Conservation (phyloP, 345 rosid genomes). For the Rhizophora apiculata region DNA sequence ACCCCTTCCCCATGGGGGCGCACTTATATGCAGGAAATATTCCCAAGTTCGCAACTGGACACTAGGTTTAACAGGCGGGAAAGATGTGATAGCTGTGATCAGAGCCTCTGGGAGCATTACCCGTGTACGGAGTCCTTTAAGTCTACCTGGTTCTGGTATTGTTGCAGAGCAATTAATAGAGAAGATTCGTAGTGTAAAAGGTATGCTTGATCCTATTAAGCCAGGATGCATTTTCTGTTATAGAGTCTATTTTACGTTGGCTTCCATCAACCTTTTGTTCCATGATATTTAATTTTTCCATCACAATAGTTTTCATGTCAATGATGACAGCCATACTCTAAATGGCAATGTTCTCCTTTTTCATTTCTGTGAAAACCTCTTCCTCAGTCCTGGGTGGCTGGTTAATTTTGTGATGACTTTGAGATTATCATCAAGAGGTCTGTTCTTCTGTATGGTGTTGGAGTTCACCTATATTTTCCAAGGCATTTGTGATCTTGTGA, state of each 20-base stretch:
- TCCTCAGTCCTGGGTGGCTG: no score
- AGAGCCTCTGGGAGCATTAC: constrained; percentile 93
- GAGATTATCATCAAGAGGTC: no score
- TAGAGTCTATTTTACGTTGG: no score
- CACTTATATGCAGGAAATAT: constrained; percentile 58
- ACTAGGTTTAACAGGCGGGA: constrained; percentile 79
- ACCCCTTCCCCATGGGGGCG: background rate
- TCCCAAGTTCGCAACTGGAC: constrained; percentile 82
- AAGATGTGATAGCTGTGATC: constrained; percentile 76
- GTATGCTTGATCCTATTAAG: constrained; percentile 25
- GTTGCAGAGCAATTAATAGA: constrained; percentile 81
- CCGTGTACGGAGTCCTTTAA: constrained; percentile 70
- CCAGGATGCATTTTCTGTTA: background rate
- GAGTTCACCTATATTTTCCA: no score
- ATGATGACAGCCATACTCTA: no score
- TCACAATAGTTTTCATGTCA: no score
- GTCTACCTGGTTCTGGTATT: constrained; percentile 60
- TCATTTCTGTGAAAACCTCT: background rate
- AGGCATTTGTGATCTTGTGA: no score
- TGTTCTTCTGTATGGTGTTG: no score
- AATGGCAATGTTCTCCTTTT: background rate
- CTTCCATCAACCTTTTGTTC: no score
- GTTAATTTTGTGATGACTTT: no score
- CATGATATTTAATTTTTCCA: no score
- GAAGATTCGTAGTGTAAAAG: constrained; percentile 78